phyloP scores from a whole-genome alignment of 192 early-diverging fungal genomes.

The Podila verticillata region DNA sequence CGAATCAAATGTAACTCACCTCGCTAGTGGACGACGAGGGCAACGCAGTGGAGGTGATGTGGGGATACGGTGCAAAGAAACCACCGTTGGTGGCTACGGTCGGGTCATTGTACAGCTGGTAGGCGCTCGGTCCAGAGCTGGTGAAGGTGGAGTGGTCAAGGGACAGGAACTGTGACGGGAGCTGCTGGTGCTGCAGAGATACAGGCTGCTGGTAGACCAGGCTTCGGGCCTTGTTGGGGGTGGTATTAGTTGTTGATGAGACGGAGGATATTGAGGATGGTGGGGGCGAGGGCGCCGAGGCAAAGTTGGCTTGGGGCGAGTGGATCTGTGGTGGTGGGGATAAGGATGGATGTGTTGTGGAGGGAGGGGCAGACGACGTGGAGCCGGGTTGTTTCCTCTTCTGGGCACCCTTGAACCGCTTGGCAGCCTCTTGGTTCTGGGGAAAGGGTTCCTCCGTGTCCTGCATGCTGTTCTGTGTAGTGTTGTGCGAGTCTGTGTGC shows the following conservation, averaged over 20 bases:
- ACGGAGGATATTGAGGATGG: constrained; percentile 5
- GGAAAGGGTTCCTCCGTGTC: constrained; percentile 15
- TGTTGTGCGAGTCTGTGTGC: neutral
- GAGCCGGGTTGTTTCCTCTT: constrained; percentile 19
- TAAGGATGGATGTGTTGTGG: neutral
- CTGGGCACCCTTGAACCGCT: constrained; percentile 18
- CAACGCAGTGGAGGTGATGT: neutral
- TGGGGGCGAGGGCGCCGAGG: neutral
- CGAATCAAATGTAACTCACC: neutral
- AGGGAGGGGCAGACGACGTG: neutral
- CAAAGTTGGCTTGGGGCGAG: constrained; percentile 3
- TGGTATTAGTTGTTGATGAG: constrained; percentile 1
- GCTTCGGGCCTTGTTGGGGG: neutral
- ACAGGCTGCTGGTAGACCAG: constrained; percentile 1
- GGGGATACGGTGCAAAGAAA: neutral
- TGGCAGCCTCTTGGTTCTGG: constrained; percentile 18
- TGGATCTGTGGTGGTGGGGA: neutral
- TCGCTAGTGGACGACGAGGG: neutral
- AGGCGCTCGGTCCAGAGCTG: neutral
- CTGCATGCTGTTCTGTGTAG: constrained; percentile 1
- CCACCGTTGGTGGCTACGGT: neutral
- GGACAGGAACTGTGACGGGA: neutral
- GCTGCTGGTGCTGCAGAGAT: constrained; percentile 1
- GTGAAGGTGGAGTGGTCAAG: neutral
- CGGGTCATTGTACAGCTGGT: neutral